phyloP scores from a whole-genome alignment of 2,329 filamentous ascomycete genomes.

The Elsinoe australis region DNA sequence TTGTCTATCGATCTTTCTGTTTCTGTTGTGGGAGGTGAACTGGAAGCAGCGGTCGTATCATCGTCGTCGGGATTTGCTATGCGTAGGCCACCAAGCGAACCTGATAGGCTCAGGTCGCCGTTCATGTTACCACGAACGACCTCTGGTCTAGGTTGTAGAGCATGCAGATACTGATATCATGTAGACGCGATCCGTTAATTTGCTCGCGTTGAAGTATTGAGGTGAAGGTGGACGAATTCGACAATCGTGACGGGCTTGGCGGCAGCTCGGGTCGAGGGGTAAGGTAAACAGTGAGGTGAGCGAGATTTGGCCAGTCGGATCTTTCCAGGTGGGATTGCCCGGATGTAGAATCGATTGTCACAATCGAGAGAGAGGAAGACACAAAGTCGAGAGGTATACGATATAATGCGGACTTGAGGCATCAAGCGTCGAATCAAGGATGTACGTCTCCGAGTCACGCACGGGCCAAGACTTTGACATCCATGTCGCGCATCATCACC shows the following conservation, averaged over 20 bases:
- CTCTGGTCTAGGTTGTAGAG: background rate
- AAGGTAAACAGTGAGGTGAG: background rate
- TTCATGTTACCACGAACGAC: slow-evolving; percentile 55
- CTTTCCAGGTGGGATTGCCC: too few species aligned
- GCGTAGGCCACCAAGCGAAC: slow-evolving; percentile 84
- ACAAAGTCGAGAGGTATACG: too few species aligned
- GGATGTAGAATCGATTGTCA: too few species aligned
- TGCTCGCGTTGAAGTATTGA: too few species aligned
- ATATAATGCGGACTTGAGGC: slow-evolving; percentile 12
- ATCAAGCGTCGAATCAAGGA: slow-evolving; percentile 15
- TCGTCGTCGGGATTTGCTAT: slow-evolving; percentile 93
- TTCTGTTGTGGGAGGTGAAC: slow-evolving; percentile 29
- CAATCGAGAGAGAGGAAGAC: too few species aligned
- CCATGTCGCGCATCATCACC: slow-evolving; percentile 15
- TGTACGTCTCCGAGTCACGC: slow-evolving; percentile 12
- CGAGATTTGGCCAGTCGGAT: background rate
- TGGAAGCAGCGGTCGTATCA: slow-evolving; percentile 30
- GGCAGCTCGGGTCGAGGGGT: background rate
- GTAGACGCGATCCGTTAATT: too few species aligned
- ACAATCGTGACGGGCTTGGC: slow-evolving; percentile 1
- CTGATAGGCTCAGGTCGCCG: slow-evolving; percentile 84
- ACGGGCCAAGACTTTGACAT: slow-evolving; percentile 12
- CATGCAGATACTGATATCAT: background rate
- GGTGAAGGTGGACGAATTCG: background rate
- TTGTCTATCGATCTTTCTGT: background rate